Conservation (phyloP, 2,329 filamentous ascomycete genomes). For the Ceratocystis albifundus region DNA sequence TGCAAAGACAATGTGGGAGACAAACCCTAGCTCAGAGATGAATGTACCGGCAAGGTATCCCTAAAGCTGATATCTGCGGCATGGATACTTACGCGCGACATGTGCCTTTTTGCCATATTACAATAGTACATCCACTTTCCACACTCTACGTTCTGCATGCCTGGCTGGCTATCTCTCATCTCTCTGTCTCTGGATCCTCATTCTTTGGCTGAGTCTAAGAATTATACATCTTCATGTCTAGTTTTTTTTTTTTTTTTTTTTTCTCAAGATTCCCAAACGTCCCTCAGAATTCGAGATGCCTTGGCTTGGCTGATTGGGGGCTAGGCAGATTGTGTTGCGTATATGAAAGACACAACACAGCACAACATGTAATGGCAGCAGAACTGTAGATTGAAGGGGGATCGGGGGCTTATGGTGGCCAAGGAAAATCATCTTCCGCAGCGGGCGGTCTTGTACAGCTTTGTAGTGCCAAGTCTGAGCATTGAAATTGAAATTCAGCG, state of each 20-base stretch:
- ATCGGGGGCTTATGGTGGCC: not conserved
- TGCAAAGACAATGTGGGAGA: not conserved
- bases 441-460: not conserved
- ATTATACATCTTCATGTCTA: not conserved
- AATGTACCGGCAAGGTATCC: constrained; percentile 1
- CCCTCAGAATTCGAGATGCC: not conserved
- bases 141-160: not conserved
- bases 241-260: too few species aligned
- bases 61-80: not conserved
- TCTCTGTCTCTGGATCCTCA: not conserved
- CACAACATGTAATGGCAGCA: not conserved
- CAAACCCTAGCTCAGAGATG: not conserved
- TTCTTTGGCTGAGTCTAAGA: not conserved
- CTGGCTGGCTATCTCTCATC: not conserved
- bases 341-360: not conserved
- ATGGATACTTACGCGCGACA: not conserved
- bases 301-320: not conserved
- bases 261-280: not conserved
- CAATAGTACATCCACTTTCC: not conserved
- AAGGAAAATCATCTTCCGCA: not conserved
- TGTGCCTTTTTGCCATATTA: not conserved
- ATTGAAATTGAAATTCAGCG: not conserved
- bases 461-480: not conserved
- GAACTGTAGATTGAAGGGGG: not conserved
- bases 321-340: not conserved